Percentiles rank a stretch among this genome's conserved stretches.
Evolutionary conservation across 2,329 filamentous ascomycete species (phyloP).

Genomic region (Pochonia chlamydosporia): DNA sequence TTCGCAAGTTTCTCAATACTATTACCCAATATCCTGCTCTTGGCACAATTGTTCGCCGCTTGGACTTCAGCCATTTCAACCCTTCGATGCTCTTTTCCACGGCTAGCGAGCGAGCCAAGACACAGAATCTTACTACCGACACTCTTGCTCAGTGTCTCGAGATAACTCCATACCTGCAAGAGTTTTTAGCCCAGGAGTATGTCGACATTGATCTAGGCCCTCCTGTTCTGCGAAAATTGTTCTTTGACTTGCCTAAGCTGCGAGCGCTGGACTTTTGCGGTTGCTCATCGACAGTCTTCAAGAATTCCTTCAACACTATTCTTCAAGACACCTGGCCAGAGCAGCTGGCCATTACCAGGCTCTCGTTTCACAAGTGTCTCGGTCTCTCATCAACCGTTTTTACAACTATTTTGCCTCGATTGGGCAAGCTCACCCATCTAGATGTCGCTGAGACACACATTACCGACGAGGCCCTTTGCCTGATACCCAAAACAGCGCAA

Average conservation of each 20-base stretch:
- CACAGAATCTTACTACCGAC: slow-evolving; percentile 68
- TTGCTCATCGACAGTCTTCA: slow-evolving; percentile 64
- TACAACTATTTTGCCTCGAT: slow-evolving; percentile 64
- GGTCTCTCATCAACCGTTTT: slow-evolving; percentile 63
- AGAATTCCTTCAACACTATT: slow-evolving; percentile 55
- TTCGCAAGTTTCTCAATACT: slow-evolving; percentile 72
- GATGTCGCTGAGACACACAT: slow-evolving; percentile 76
- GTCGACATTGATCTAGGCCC: slow-evolving; percentile 68
- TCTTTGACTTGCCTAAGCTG: slow-evolving; percentile 59
- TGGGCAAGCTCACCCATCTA: slow-evolving; percentile 65
- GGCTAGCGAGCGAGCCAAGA: slow-evolving; percentile 66
- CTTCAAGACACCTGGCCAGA: slow-evolving; percentile 47
- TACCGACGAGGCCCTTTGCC: slow-evolving; percentile 63
- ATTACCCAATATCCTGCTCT: slow-evolving; percentile 60
- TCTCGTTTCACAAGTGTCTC: slow-evolving; percentile 75
- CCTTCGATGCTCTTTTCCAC: slow-evolving; percentile 71
- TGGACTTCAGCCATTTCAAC: slow-evolving; percentile 85
- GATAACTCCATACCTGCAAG: slow-evolving; percentile 66
- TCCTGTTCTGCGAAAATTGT: slow-evolving; percentile 64
- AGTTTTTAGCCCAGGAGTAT: slow-evolving; percentile 77
- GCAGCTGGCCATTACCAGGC: slow-evolving; percentile 53
- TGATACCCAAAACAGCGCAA: slow-evolving; percentile 64
- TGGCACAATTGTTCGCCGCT: slow-evolving; percentile 68
- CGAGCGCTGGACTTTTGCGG: slow-evolving; percentile 72
- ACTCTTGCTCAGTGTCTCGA: slow-evolving; percentile 68